Conservation (phyloP, 2,329 filamentous ascomycete genomes). For the Cladosporium sp. region DNA sequence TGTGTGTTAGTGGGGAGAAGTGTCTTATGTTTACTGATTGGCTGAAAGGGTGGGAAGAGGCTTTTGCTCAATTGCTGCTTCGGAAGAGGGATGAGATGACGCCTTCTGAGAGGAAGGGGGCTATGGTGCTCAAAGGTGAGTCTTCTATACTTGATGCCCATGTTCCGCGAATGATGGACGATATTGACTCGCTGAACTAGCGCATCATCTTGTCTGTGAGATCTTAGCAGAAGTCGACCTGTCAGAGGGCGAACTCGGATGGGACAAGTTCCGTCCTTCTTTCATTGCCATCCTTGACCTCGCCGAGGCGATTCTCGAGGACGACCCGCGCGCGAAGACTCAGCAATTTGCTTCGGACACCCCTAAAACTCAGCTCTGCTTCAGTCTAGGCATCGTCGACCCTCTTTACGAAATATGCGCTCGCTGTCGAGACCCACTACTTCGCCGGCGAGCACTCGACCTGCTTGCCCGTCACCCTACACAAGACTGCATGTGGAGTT, state of each 20-base stretch:
- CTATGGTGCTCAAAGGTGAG: conserved; percentile 21
- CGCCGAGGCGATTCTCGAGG: conserved; percentile 18
- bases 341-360: conserved; percentile 6
- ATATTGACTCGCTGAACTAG: neutral
- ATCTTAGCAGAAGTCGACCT: conserved; percentile 21
- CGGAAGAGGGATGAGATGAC: conserved; percentile 3
- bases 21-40: conserved; percentile 18
- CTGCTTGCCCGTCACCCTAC: conserved; percentile 21
- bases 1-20: conserved; percentile 20
- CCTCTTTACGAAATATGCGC: conserved; percentile 23
- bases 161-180: neutral
- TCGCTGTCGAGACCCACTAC: conserved; percentile 20
- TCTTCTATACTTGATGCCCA: neutral
- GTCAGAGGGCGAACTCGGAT: conserved; percentile 20
- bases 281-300: conserved; percentile 24
- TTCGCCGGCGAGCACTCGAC: conserved; percentile 20
- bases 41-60: conserved; percentile 21
- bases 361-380: conserved; percentile 16
- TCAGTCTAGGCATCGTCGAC: conserved; percentile 22
- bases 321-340: neutral
- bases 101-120: conserved; percentile 17
- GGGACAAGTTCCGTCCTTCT: conserved; percentile 20
- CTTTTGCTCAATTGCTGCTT: conserved; percentile 15
- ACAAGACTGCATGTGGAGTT: conserved; percentile 24
- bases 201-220: conserved; percentile 23